Percentiles rank a stretch among this genome's conserved stretches.
Evolutionary conservation across 306 rosid species (phyloP).

Genomic region (Astragalus membranaceus): DNA sequence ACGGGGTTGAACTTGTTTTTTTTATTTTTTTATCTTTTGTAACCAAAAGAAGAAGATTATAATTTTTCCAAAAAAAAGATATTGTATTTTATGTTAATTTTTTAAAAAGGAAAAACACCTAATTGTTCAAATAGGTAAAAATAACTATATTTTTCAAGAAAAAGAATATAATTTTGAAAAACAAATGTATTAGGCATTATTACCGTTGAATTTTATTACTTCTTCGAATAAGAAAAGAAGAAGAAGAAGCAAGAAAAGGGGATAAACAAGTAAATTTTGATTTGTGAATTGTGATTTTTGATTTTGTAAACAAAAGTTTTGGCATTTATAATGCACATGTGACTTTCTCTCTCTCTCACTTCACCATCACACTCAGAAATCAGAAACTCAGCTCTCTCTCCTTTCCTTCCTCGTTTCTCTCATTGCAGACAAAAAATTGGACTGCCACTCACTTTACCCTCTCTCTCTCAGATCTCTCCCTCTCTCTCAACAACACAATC

Average conservation of each 20-base stretch:
- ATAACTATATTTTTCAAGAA: no score
- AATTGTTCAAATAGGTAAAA: no score
- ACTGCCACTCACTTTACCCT: neutral
- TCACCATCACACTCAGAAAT: neutral
- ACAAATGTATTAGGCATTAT: neutral
- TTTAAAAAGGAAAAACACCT: no score
- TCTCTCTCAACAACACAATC: neutral
- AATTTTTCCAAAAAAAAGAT: no score
- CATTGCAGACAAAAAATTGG: neutral
- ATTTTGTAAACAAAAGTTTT: neutral
- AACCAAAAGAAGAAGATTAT: no score
- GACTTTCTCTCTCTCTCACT: constrained; percentile 27
- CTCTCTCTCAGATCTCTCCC: constrained; percentile 34
- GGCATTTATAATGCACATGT: constrained; percentile 41
- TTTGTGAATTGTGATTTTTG: neutral
- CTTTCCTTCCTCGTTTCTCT: neutral
- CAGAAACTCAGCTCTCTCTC: neutral
- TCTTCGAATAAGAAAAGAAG: neutral
- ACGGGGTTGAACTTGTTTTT: no score
- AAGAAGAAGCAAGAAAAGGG: neutral
- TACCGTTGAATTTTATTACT: neutral
- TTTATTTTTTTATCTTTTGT: no score
- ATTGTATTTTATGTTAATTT: no score
- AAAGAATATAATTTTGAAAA: neutral
- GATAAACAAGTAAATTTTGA: neutral